Evolutionary conservation across 139 green algal species (phyloP), one percentile per base, ranked within the genome.

Genomic region (Nannochloris sp.): DNA sequence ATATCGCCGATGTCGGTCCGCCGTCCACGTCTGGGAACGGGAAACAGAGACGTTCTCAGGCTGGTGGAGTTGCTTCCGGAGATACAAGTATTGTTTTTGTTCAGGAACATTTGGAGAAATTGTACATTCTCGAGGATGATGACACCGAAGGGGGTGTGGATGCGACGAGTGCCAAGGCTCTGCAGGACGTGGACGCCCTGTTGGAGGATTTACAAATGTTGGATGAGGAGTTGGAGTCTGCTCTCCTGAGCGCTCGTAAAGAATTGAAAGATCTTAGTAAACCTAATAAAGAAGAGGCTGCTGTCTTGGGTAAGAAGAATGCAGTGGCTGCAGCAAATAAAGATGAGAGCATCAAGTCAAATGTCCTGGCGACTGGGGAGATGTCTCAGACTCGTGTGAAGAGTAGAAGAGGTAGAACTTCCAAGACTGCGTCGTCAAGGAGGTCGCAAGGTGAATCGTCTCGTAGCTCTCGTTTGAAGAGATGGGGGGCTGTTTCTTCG

Each of bases 141-240:
- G 14, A 30, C 12, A 33, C 25, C 12, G 50, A 59, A 31, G 23
- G 20, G 20, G 49, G 25, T 29, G 20, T 59, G 14, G 23, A 59
- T 17, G 23, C 12, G 25, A 59, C 23, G 46, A 25, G 20, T 51
- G 58, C 20, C 23, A 23, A 64, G 20, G 43, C 58, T n/a, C 40
- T 67, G 9, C 14, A 58, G 40, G 61, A 56, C 17, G 31, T 67
- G 23, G 61, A 67, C 16, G 61, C 61, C 9, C 31, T 67, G 61
- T 25, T 67, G 6, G 16, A 46, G 61, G 61, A 49, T n/a, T n/a
- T 67, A 11, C 48, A 58, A 25, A 48, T 16, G 37, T 48, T 67
- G 30, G 61, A 58, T 31, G 61, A 37, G 20, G 43, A 67, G 6
- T 36, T 67, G 40, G 61, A 67, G 31, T 63, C 13, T 5, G 61